These are phyloP conservation scores for Pseudogymnoascus sp. DNA, from an alignment of 2,329 filamentous ascomycete species.

Conservation along the genomic window DNA sequence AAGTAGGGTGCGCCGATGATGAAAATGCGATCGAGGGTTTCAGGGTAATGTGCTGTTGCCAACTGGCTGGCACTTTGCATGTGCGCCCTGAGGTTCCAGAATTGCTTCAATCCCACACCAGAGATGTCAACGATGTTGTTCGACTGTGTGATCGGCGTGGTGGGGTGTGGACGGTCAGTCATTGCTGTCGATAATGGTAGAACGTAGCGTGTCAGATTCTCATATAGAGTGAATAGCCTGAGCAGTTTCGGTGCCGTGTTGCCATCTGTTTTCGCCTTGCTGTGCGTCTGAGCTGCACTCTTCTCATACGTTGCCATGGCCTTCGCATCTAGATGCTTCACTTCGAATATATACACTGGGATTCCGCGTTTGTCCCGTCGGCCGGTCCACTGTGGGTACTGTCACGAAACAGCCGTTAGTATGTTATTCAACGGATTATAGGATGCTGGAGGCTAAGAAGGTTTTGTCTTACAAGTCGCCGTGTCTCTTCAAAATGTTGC, in stretches of 20 bases:
- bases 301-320: slow-evolving; percentile 74
- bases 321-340: slow-evolving; percentile 75
- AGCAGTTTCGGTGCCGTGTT: slow-evolving; percentile 69
- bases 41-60: slow-evolving; percentile 89
- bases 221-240: slow-evolving; percentile 85
- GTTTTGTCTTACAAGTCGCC: slow-evolving; percentile 54
- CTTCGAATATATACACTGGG: slow-evolving; percentile 85
- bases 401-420: slow-evolving; percentile 16
- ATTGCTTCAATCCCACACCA: slow-evolving; percentile 81
- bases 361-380: slow-evolving; percentile 85
- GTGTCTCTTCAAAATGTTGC: slow-evolving; percentile 73
- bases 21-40: slow-evolving; percentile 80
- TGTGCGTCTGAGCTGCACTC: slow-evolving; percentile 43
- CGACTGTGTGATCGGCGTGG: slow-evolving; percentile 83
- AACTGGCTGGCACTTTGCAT: slow-evolving; percentile 89
- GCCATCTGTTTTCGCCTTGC: slow-evolving; percentile 56
- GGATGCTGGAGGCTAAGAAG: slow-evolving; percentile 11
- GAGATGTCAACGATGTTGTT: slow-evolving; percentile 94
- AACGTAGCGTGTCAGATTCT: slow-evolving; percentile 81
- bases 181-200: slow-evolving; percentile 79
- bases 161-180: slow-evolving; percentile 59
- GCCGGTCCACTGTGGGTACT: slow-evolving; percentile 95
- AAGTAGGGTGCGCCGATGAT: slow-evolving; percentile 78
- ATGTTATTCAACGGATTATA: slow-evolving; percentile 17
- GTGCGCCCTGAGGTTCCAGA: slow-evolving; percentile 89